phyloP scores from a whole-genome alignment of 2,329 filamentous ascomycete species.

The Trichoderma gracile region DNA sequence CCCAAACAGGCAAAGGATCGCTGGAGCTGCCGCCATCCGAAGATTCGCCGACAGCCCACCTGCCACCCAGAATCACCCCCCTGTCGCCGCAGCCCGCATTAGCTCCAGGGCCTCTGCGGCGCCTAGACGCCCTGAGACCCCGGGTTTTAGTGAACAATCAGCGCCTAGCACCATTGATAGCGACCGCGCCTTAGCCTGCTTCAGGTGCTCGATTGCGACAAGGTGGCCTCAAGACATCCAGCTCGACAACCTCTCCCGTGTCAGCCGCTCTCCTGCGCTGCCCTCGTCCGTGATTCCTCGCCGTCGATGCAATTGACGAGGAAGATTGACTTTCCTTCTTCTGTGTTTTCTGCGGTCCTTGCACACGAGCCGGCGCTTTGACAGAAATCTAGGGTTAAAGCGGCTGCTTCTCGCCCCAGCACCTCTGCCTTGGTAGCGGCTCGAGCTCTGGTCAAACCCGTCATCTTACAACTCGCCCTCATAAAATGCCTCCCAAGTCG shows the following conservation, averaged over 20 bases:
- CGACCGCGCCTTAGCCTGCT: conserved; percentile 15
- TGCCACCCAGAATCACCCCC: background rate
- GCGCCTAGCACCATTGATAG: background rate
- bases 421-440: background rate
- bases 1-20: conserved; percentile 14
- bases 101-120: conserved; percentile 20
- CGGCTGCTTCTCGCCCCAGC: conserved; percentile 1
- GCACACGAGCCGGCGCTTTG: conserved; percentile 6
- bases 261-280: conserved; percentile 23
- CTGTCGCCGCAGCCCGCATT: conserved; percentile 21
- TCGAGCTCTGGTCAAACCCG: background rate
- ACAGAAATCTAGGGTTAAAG: background rate
- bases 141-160: conserved; percentile 7
- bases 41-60: conserved; percentile 28
- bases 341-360: conserved; percentile 22
- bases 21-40: conserved; percentile 16
- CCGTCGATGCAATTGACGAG: conserved; percentile 21
- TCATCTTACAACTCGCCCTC: background rate
- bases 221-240: conserved; percentile 37
- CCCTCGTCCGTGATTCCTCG: conserved; percentile 22
- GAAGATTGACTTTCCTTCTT: background rate
- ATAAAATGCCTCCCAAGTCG: conserved; percentile 81
- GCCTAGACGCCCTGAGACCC: conserved; percentile 9
- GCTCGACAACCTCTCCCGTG: background rate
- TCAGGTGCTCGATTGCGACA: conserved; percentile 38